Evolutionary conservation across 148 eudicot species (phyloP), one percentile per base, ranked within the genome.

Genomic region (Camellia japonica): DNA sequence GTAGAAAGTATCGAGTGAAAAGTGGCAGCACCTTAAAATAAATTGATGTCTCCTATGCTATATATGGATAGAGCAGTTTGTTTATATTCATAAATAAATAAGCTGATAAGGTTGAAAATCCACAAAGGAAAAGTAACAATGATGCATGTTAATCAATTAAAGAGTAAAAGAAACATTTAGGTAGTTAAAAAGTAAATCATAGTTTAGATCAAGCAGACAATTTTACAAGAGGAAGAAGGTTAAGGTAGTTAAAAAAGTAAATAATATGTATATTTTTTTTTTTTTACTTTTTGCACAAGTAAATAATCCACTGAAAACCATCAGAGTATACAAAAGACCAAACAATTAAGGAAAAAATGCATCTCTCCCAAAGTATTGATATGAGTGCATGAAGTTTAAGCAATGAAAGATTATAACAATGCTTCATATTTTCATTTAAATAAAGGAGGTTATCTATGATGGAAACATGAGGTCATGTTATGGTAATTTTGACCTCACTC

Each of bases 141-240:
- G 56, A 71, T 47, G 56, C 58, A 71, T 8, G 15, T 56, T 14
- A 10, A 10, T 56, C 60, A 71, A 13, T 49, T n/a, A 69, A 3
- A n/a, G 55, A 71, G 74, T 30, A 71, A 71, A 47, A 49, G 38
- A 71, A 71, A 71, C 74, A 47, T n/a, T 23, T 47, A 49, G 58
- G 10, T 47, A 71, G 58, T 19, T 47, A 47, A n/a, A 47, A n/a
- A 46, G 55, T 46, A 49, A 47, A n/a, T 47, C 15, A 70, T 18
- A 70, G 55, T 71, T 49, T 71, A 19, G 23, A 12, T 49, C 12
- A 47, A 4, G 30, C 74, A 47, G 19, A 11, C 30, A 46, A 46
- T 12, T 19, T 71, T 71, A n/a, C 74, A 71, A 47, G 41, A 71
- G 38, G 38, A 30, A 30, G 38, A 30, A 30, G 38, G 38, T 30